phyloP scores from a whole-genome alignment of 352 stramenopile species.

The Aphanomyces invadans region DNA sequence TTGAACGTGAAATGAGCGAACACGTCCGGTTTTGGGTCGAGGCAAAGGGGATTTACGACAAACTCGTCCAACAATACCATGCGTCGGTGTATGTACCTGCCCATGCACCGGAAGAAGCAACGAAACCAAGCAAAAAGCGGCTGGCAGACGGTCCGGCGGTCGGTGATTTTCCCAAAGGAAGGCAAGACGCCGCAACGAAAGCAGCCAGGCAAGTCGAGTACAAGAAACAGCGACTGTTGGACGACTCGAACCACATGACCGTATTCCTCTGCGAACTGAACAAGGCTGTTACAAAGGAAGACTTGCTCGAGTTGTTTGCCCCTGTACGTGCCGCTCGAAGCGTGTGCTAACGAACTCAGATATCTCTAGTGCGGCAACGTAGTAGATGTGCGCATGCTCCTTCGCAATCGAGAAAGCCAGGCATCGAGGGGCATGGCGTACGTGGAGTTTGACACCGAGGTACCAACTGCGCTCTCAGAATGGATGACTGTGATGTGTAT shows the following conservation, averaged over 20 bases:
- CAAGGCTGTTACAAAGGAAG: constrained; percentile 3
- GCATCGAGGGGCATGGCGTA: constrained; percentile 17
- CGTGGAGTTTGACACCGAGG: constrained; percentile 10
- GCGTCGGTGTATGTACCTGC: background rate
- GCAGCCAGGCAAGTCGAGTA: constrained; percentile 17
- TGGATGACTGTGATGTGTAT: background rate
- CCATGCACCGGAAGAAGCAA: background rate
- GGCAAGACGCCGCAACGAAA: too few species aligned
- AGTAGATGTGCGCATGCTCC: background rate
- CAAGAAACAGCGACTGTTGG: background rate
- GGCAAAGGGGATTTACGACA: background rate
- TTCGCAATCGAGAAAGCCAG: constrained; percentile 18
- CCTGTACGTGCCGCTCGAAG: background rate
- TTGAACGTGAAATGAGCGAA: constrained; percentile 15
- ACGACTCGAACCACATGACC: background rate
- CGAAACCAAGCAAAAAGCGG: too few species aligned
- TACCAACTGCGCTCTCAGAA: background rate
- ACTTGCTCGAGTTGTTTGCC: background rate
- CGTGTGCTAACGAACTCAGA: too few species aligned
- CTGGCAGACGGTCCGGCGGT: too few species aligned
- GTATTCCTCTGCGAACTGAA: constrained; percentile 17
- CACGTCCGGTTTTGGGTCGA: background rate
- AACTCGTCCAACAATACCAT: background rate
- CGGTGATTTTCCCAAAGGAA: too few species aligned
- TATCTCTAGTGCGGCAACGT: background rate